A percentile compares a stretch with the other conserved stretches of the same genome.
phyloP scores from a whole-genome alignment of 306 rosid species.

The Prosopis cineraria region DNA sequence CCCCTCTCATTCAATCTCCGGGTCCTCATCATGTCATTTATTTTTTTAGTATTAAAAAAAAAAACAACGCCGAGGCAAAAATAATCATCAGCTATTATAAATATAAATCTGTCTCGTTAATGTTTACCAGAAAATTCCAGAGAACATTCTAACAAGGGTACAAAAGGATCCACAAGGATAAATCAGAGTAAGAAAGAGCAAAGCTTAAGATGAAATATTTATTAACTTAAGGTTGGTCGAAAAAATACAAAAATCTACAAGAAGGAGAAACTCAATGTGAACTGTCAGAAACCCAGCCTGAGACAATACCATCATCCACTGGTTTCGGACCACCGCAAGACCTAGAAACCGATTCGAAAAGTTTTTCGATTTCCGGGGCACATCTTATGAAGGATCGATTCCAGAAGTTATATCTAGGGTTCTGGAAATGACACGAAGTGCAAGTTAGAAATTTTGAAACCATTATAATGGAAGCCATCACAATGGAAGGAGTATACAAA shows the following conservation, averaged over 20 bases:
- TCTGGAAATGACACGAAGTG: constrained; percentile 50
- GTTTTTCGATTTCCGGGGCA: constrained; percentile 95
- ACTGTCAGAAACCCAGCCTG: constrained; percentile 73
- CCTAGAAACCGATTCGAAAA: constrained; percentile 95
- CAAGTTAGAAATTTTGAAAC: neutral
- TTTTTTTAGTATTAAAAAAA: too few relatives aligned
- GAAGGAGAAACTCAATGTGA: constrained; percentile 35
- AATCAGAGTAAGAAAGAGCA: neutral
- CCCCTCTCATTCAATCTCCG: too few relatives aligned
- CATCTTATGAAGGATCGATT: constrained; percentile 89
- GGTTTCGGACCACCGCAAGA: constrained; percentile 97
- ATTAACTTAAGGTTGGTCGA: neutral
- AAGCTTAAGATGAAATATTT: neutral
- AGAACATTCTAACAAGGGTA: neutral
- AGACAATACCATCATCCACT: constrained; percentile 87
- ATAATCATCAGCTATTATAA: too few relatives aligned
- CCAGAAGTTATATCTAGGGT: constrained; percentile 94
- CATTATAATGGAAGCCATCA: neutral
- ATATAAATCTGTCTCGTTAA: too few relatives aligned
- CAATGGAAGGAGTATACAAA: neutral
- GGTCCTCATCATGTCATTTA: too few relatives aligned
- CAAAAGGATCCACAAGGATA: neutral
- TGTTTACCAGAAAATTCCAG: constrained; percentile 23
- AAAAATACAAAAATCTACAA: neutral
- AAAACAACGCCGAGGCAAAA: too few relatives aligned